Conservation (phyloP, 345 rosid genomes). For the Brassica napus region DNA sequence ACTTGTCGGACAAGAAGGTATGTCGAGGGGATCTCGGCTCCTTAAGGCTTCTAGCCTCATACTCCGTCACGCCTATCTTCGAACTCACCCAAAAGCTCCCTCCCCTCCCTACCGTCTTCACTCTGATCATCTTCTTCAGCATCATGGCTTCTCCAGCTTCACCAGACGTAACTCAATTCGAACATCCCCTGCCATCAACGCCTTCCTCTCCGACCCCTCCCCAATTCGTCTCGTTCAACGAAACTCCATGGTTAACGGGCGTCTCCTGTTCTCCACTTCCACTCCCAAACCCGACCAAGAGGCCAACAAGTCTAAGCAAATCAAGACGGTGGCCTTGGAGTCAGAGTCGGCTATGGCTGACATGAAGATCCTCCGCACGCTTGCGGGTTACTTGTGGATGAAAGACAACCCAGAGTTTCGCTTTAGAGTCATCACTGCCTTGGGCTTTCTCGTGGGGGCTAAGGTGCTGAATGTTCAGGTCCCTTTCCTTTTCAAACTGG, state of each 20-base stretch:
- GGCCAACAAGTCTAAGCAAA: constrained; percentile 28
- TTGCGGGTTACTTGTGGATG: constrained; percentile 86
- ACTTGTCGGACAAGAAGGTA: constrained; percentile 24
- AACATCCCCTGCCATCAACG: constrained; percentile 22
- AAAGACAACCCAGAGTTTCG: constrained; percentile 84
- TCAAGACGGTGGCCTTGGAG: constrained; percentile 7
- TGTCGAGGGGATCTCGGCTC: constrained; percentile 40
- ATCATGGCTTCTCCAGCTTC: constrained; percentile 34
- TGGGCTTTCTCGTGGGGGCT: constrained; percentile 87
- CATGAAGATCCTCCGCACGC: constrained; percentile 73
- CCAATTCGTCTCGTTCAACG: constrained; percentile 42
- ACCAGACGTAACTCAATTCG: constrained; percentile 33
- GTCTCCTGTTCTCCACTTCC: constrained; percentile 53
- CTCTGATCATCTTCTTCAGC: constrained; percentile 27
- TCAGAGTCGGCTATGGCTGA: constrained; percentile 50
- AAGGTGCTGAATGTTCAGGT: constrained; percentile 92
- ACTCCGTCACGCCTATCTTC: constrained; percentile 9
- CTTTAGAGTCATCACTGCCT: constrained; percentile 71
- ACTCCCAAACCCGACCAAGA: constrained; percentile 40
- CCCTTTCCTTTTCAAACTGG: constrained; percentile 88
- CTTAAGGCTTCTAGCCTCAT: constrained; percentile 32
- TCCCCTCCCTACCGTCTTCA: constrained; percentile 22
- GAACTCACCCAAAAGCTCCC: constrained; percentile 9
- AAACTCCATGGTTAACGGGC: constrained; percentile 41
- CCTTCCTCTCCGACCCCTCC: constrained; percentile 43